Evolutionary conservation across 768 basidiomycete species (phyloP).

Genomic region (Serendipita sp.): DNA sequence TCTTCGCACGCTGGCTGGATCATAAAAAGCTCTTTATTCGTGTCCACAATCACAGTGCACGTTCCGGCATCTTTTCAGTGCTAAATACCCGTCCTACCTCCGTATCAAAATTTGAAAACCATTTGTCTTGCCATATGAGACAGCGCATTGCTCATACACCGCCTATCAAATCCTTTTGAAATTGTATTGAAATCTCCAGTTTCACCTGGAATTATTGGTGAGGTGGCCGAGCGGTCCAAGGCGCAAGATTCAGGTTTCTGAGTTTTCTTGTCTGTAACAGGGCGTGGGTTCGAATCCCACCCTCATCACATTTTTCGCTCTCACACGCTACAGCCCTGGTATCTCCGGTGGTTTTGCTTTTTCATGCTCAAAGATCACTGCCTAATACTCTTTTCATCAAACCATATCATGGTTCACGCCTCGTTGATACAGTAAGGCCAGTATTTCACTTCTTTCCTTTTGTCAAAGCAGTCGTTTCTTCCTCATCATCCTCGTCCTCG

Average conservation of each 20-base stretch:
- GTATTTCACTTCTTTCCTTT: conserved; percentile 41
- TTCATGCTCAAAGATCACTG: conserved; percentile 83
- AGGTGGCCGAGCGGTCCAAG: conserved; percentile 16
- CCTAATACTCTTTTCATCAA: conserved; percentile 59
- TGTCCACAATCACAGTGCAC: too few relatives aligned
- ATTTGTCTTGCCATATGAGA: too few relatives aligned
- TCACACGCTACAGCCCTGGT: background rate
- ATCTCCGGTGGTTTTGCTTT: conserved; percentile 24
- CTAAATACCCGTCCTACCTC: too few relatives aligned
- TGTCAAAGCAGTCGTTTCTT: conserved; percentile 43
- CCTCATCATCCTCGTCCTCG: conserved; percentile 41
- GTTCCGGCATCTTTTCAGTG: too few relatives aligned
- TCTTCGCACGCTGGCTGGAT: too few relatives aligned
- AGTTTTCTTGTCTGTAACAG: conserved; percentile 9
- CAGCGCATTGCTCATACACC: too few relatives aligned
- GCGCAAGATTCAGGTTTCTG: conserved; percentile 11
- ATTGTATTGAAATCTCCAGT: background rate
- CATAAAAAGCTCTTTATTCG: too few relatives aligned
- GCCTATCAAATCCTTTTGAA: too few relatives aligned
- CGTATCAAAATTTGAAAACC: too few relatives aligned
- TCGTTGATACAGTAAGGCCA: too few relatives aligned
- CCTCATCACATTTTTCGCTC: conserved; percentile 4
- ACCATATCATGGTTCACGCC: too few relatives aligned
- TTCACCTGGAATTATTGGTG: background rate
- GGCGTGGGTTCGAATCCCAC: conserved; percentile 11